Base-by-base conservation (phyloP, 1,284 basidiomycete species). In the Meira miltonrushii region DNA sequence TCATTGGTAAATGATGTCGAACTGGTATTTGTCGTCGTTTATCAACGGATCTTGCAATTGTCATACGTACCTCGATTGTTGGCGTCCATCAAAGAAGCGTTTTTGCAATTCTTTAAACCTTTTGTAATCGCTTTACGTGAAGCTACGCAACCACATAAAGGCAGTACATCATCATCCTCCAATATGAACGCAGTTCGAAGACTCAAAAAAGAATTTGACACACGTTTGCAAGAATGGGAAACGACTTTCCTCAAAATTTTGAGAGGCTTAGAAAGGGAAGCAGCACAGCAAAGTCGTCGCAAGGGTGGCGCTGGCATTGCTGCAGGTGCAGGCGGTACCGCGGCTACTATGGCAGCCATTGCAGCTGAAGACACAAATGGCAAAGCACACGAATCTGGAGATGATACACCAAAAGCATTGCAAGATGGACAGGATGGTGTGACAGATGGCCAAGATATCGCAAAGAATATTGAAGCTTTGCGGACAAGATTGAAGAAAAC, bases 21-120 rank as follows among this genome's bases (percentile, higher is more conserved):
- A 12, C 62, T 74, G 33, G 65, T 65, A 39, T 76, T 76, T 57
- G 66, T 76, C 39, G 75, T 94, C 55, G 91, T 93, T 53, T 96
- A 96, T 81, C 94, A 97, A 75, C 89, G 94, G 48, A 92, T 99
- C 62, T 83, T 99, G 13, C 93, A 95, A 66, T 83, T 99, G 23
- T 87, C 90, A 9, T 98, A 98, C 77, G 88, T 97, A 58, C 90
- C 94, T 0, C 87, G 92, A 49, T 85, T 98, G 6, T 65, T 78
- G 43, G 66, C 65, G 12, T 55, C 60, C 2, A 65, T 75, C 23
- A 63, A 68, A 38, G 60, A 57, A 6, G 61, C 64, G 17, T 78
- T 78, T 59, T 61, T 64, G n/a, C 53, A 69, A 19, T 68, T 68
- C 23, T 75, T 73, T 47, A 55, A 60, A 2, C 57, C 66, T 17